These are phyloP conservation scores for Chlorella sp. DNA, from an alignment of 139 green algal genomes.

Conservation along the genomic window DNA sequence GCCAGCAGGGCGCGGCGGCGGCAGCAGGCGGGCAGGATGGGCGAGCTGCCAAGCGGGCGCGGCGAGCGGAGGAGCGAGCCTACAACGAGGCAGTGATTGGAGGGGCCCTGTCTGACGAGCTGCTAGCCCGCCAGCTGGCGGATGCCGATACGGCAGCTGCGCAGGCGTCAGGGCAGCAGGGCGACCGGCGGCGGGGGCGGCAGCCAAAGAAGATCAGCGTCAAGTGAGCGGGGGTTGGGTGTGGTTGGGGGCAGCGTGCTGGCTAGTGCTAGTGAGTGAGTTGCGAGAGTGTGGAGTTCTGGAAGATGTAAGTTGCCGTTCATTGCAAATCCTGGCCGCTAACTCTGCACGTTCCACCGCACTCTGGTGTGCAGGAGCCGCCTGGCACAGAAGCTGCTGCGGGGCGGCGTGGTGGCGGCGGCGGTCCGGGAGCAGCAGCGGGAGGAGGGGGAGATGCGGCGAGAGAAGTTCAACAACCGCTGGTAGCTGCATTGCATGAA, in stretches of 20 bases:
- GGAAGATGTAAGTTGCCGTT: too few species aligned
- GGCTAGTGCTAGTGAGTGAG: too few species aligned
- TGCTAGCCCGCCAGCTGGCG: constrained; percentile 13
- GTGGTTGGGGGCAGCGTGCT: too few species aligned
- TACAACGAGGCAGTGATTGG: constrained; percentile 47
- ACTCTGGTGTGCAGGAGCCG: neutral
- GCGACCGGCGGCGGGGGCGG: neutral
- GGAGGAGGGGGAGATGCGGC: constrained; percentile 11
- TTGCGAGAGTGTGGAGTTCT: too few species aligned
- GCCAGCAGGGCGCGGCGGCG: neutral
- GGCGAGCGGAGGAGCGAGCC: constrained; percentile 27
- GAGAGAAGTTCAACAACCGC: constrained; percentile 27
- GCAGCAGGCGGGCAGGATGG: neutral
- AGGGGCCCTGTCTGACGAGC: constrained; percentile 3
- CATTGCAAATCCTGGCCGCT: too few species aligned
- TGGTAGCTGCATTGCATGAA: neutral
- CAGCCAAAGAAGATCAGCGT: constrained; percentile 10
- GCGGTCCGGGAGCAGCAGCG: neutral
- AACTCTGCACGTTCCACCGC: too few species aligned
- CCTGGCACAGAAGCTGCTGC: constrained; percentile 38
- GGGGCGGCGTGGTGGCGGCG: neutral
- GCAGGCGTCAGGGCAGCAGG: neutral
- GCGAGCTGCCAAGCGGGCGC: constrained; percentile 8
- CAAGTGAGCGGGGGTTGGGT: neutral
- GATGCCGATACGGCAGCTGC: neutral